Conservation (phyloP, 768 basidiomycete species). For the Butyriboletus loyo region DNA sequence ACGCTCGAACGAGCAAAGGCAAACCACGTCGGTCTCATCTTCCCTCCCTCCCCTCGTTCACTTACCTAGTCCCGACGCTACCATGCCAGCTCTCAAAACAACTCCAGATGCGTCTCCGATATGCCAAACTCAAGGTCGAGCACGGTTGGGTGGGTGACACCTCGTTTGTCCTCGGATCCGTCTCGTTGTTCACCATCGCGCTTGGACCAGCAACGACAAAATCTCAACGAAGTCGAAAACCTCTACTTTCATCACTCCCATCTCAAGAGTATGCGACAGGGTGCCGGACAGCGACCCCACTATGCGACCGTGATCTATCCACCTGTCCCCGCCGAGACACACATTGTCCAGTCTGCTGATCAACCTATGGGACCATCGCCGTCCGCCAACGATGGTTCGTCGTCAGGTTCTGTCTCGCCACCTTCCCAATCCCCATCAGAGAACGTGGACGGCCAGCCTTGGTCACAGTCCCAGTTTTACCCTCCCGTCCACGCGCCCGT, state of each 20-base stretch:
- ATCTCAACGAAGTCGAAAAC: constrained; percentile 78
- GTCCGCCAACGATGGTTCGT: too few relatives aligned
- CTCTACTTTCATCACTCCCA: constrained; percentile 77
- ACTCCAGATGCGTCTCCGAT: constrained; percentile 70
- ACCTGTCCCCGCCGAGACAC: constrained; percentile 4
- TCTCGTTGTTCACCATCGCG: not conserved
- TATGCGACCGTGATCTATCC: not conserved
- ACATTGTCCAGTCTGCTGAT: constrained; percentile 9
- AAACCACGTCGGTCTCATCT: constrained; percentile 46
- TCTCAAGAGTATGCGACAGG: constrained; percentile 31
- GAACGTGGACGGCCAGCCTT: too few relatives aligned
- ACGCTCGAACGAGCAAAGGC: constrained; percentile 56
- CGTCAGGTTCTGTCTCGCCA: too few relatives aligned
- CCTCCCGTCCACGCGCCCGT: too few relatives aligned
- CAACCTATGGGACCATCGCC: constrained; percentile 13
- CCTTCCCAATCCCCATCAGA: too few relatives aligned
- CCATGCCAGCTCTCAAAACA: constrained; percentile 59
- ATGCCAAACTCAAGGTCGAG: constrained; percentile 76
- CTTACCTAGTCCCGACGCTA: not conserved
- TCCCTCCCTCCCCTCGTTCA: not conserved
- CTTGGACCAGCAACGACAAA: constrained; percentile 63
- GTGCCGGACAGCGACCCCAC: constrained; percentile 19
- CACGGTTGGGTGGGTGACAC: constrained; percentile 68
- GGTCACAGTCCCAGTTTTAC: too few relatives aligned
- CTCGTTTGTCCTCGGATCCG: not conserved